A percentile compares a stretch with the other conserved stretches of the same genome.
Evolutionary conservation across 192 early-diverging fungal genomes (phyloP).

Genomic region (Coemansia sp.): DNA sequence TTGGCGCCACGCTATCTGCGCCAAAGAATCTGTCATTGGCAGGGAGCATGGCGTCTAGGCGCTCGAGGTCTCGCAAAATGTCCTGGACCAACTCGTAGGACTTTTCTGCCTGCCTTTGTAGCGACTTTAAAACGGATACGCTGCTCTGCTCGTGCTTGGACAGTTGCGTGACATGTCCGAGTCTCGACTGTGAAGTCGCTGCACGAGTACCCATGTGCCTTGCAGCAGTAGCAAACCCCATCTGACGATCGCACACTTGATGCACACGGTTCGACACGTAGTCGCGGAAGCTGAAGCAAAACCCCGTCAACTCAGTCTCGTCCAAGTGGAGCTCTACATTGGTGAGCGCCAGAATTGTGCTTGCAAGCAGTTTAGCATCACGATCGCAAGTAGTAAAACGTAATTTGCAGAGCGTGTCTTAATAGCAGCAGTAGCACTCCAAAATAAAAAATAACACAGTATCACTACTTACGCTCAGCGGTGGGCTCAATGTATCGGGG

Average conservation of each 20-base stretch:
- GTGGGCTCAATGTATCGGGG: constrained; percentile 53
- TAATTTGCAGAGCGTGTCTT: background rate
- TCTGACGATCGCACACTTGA: constrained; percentile 40
- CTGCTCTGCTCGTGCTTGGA: constrained; percentile 39
- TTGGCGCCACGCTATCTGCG: constrained; percentile 12
- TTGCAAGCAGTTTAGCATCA: background rate
- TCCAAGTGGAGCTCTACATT: constrained; percentile 47
- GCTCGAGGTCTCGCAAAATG: constrained; percentile 48
- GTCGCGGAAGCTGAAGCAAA: constrained; percentile 52
- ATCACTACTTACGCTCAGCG: constrained; percentile 47
- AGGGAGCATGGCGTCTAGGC: constrained; percentile 40
- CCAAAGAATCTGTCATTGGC: constrained; percentile 16
- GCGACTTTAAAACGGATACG: constrained; percentile 28
- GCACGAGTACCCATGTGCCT: constrained; percentile 36
- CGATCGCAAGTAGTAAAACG: background rate
- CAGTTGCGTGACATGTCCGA: constrained; percentile 24
- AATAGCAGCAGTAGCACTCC: background rate
- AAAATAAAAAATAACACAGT: background rate
- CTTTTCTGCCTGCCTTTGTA: constrained; percentile 51
- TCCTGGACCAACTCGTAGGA: constrained; percentile 53
- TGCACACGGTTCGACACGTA: constrained; percentile 39
- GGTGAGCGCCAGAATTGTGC: background rate
- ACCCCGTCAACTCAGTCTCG: constrained; percentile 47
- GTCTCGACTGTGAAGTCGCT: constrained; percentile 20
- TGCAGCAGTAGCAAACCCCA: constrained; percentile 28